phyloP scores from a whole-genome alignment of 2,329 filamentous ascomycete genomes.

The Ophiostoma angusticollis region DNA sequence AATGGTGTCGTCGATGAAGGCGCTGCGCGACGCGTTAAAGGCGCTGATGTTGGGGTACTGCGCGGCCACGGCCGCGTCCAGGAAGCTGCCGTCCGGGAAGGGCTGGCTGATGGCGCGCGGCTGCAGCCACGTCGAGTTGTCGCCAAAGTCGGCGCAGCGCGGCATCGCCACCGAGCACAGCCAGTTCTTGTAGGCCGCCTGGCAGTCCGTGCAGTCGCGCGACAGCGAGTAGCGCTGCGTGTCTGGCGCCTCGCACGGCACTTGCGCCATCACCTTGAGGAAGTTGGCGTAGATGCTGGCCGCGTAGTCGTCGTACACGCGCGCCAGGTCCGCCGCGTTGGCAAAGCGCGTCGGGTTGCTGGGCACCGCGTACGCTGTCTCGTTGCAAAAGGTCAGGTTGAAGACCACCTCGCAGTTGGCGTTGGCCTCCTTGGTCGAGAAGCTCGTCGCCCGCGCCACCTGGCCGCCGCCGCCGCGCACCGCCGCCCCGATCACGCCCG shows the following conservation, averaged over 20 bases:
- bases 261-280: conserved; percentile 65
- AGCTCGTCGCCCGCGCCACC: conserved; percentile 60
- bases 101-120: conserved; percentile 57
- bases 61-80: conserved; percentile 22
- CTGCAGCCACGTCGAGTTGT: conserved; percentile 41
- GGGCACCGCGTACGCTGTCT: conserved; percentile 84
- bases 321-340: conserved; percentile 47
- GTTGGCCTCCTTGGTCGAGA: conserved; percentile 51
- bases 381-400: conserved; percentile 76
- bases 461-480: conserved; percentile 59
- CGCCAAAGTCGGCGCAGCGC: conserved; percentile 69
- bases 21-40: conserved; percentile 51
- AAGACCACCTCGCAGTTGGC: conserved; percentile 77
- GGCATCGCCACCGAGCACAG: conserved; percentile 88
- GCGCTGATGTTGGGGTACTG: conserved; percentile 22
- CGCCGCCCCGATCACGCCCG: conserved; percentile 27
- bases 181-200: conserved; percentile 78
- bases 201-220: conserved; percentile 63
- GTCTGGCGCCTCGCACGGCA: conserved; percentile 66
- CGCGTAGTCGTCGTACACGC: conserved; percentile 70
- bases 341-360: conserved; percentile 55
- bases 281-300: conserved; percentile 61
- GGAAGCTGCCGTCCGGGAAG: conserved; percentile 52
- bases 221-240: conserved; percentile 72
- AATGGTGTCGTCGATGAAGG: conserved; percentile 57